Evolutionary conservation across 345 rosid species (phyloP).

Genomic region (Erucastrum elatum): DNA sequence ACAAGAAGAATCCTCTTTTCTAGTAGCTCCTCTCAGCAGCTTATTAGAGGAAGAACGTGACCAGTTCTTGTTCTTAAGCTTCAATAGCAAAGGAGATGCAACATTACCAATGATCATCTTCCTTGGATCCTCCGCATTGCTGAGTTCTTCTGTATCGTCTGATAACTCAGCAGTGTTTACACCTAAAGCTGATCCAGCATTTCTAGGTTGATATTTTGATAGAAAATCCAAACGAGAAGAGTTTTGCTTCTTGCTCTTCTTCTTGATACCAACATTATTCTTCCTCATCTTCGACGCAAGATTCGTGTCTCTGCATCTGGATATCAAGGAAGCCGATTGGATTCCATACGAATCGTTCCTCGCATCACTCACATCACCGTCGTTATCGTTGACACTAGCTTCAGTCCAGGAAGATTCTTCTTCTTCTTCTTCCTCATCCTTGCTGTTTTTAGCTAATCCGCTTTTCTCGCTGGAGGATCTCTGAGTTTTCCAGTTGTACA

Average conservation of each 20-base stretch:
- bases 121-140: conserved; percentile 60
- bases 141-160: conserved; percentile 67
- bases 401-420: conserved; percentile 53
- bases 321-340: conserved; percentile 51
- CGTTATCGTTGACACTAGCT: conserved; percentile 47
- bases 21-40: conserved; percentile 47
- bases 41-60: conserved; percentile 54
- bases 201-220: conserved; percentile 50
- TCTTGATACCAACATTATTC: conserved; percentile 37
- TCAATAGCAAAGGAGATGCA: conserved; percentile 68
- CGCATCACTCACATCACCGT: conserved; percentile 66
- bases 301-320: conserved; percentile 64
- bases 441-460: conserved; percentile 43
- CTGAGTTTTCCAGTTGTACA: conserved; percentile 78
- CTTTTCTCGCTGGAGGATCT: conserved; percentile 60
- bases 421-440: conserved; percentile 41
- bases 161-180: conserved; percentile 55
- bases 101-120: conserved; percentile 49
- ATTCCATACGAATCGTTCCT: conserved; percentile 51
- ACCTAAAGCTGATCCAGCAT: background rate
- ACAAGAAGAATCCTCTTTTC: conserved; percentile 75
- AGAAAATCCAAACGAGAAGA: conserved; percentile 47
- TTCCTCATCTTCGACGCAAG: conserved; percentile 49
- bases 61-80: conserved; percentile 65
- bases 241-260: conserved; percentile 52